These are phyloP conservation scores for Setomelanomma holmii DNA, from an alignment of 2,329 filamentous ascomycete species.

Conservation along the genomic window DNA sequence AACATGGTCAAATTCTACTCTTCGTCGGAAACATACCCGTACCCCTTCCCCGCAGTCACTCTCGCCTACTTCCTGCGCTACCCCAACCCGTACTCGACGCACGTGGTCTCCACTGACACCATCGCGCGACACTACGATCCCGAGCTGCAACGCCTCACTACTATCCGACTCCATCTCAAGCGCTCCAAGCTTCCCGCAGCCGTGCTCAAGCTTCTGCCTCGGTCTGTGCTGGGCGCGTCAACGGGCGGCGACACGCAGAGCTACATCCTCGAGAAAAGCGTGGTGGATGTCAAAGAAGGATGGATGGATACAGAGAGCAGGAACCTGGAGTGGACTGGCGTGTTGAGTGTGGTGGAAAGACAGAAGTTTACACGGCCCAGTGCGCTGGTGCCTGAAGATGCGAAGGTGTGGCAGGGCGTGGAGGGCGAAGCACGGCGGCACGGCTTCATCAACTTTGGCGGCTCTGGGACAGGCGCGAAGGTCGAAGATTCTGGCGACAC, in stretches of 20 bases:
- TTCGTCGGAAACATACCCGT: slow-evolving; percentile 73
- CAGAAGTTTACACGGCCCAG: slow-evolving; percentile 69
- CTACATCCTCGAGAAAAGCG: slow-evolving; percentile 81
- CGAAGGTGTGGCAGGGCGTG: slow-evolving; percentile 37
- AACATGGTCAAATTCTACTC: slow-evolving; percentile 62
- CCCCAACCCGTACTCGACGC: slow-evolving; percentile 82
- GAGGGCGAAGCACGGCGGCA: slow-evolving; percentile 40
- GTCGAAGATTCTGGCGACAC: slow-evolving; percentile 46
- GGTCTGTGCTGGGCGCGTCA: slow-evolving; percentile 68
- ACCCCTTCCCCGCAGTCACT: slow-evolving; percentile 83
- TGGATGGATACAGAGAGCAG: slow-evolving; percentile 84
- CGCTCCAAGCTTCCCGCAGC: slow-evolving; percentile 78
- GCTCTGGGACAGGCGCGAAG: slow-evolving; percentile 30
- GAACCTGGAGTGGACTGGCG: slow-evolving; percentile 83
- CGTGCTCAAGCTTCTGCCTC: slow-evolving; percentile 76
- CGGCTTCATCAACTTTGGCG: slow-evolving; percentile 40
- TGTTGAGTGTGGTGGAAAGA: slow-evolving; percentile 78
- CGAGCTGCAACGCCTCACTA: slow-evolving; percentile 75
- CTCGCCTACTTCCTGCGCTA: slow-evolving; percentile 91
- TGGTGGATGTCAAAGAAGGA: slow-evolving; percentile 79
- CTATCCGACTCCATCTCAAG: slow-evolving; percentile 81
- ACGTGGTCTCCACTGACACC: slow-evolving; percentile 84
- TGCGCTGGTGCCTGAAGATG: slow-evolving; percentile 25
- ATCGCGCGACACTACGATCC: slow-evolving; percentile 77
- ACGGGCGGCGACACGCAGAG: slow-evolving; percentile 71